Base-by-base conservation (phyloP, 495 filamentous ascomycete genomes). In the Podospora appendiculata region DNA sequence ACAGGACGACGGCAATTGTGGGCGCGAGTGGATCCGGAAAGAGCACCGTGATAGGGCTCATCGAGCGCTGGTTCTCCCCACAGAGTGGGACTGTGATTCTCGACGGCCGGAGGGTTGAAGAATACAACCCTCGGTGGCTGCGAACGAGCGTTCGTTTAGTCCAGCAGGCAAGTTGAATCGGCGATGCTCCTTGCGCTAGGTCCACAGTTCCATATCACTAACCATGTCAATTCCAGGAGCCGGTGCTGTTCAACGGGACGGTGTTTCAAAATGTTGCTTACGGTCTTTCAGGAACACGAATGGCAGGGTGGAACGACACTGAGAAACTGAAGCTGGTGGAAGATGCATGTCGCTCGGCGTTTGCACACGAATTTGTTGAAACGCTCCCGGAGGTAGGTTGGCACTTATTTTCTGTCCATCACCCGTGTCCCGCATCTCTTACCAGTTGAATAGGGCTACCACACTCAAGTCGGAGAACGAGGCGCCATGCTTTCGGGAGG, bases 51-150 rank as follows among this genome's bases (percentile, higher is more conserved):
- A 82, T 96, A 32, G 89, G 88, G 1, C 71, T 96, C 6, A 77
- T 95, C 32, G 88, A 95, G 62, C 79, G 93, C 8, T 97, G 95
- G 76, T 97, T 96, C 61, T 78, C 85, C 41, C 85, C 91, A 38
- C 50, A 66, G 33, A 68, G 63, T 12, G 78, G 78, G 0, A 61
- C 62, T 2, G 65, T 88, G 48, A 58, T 70, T 4, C 72, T 85
- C 4, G 76, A 79, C 25, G 78, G 74, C 1, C 69, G 76, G 8
- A 70, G 79, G 44, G 48, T 87, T 2, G 69, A 71, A 1, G 72
- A 78, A 13, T 56, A 83, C 17, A 66, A 85, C 39, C 50, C 83
- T 19, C 78, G 77, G 47, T 86, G 84, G 83, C 80, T 79, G 71
- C 69, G 84, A 50, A 74, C 75, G 1, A 79, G 84, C 50, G 81